Evolutionary conservation across 345 rosid genomes (phyloP), one percentile per base, ranked within the genome.

Genomic region (Cochlearia excelsa): DNA sequence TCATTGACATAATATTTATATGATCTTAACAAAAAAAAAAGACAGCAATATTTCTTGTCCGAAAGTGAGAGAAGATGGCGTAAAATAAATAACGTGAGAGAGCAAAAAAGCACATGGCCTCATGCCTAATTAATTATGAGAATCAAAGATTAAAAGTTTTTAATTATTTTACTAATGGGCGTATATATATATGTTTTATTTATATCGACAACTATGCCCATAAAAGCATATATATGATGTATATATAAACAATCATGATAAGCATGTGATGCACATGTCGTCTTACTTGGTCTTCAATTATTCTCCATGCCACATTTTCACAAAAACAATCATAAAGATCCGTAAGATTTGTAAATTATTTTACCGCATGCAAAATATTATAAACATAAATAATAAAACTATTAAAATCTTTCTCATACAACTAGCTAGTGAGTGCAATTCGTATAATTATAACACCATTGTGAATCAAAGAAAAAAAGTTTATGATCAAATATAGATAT

Each of bases 121-220:
- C 54, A 44, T 67, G 41, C 23, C 23, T 16, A 16, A 16, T 16
- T 16, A 16, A 16, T 16, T 16, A 16, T 16, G 23, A 3, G 54
- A 67, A 59, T 67, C 51, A 67, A 51, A 67, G 47, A 51, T 43
- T 51, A 40, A 34, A 44, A 51, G 29, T 37, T 29, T 44, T 27
- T 34, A 26, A 51, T n/a, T 51, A 51, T 6, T 31, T 59, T 33
- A 47, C 37, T 60, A 30, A 26, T 59, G 27, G 56, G 50, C 31
- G 59, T 34, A 68, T 68, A 54, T 37, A 16, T 16, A 54, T 37
- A 16, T 16, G 23, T 68, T 59, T 59, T 52, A 54, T 59, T 35
- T 68, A 48, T 59, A 51, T 16, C 48, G 66, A 59, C 72, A 67
- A 59, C 66, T 67, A 67, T 59, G 59, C 66, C 26, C 59, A 68